A percentile compares a stretch with the other conserved stretches of the same genome.
phyloP scores from a whole-genome alignment of 192 early-diverging fungal species.

The Pecoramyces ruminantium region DNA sequence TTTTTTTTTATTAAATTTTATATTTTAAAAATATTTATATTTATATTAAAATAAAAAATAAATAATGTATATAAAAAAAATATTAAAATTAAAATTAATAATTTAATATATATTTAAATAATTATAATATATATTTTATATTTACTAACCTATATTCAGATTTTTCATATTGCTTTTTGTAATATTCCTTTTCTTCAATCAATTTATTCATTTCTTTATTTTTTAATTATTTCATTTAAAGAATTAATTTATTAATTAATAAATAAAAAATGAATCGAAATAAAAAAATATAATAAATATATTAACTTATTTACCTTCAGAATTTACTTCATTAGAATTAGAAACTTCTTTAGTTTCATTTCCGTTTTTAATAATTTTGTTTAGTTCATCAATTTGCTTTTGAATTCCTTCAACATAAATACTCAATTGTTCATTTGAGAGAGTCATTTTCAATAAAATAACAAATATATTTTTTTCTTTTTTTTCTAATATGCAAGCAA shows the following conservation, averaged over 20 bases:
- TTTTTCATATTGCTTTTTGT: not conserved
- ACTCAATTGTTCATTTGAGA: not conserved
- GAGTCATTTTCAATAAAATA: not conserved
- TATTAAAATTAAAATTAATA: too few relatives aligned
- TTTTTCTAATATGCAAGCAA: too few relatives aligned
- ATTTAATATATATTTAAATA: not conserved
- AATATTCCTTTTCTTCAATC: not conserved
- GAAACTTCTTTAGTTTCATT: not conserved
- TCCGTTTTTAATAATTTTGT: not conserved
- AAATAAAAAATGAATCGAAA: too few relatives aligned
- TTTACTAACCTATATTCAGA: not conserved
- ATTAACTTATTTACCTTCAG: not conserved
- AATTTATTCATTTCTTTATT: not conserved
- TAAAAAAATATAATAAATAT: not conserved
- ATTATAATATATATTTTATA: not conserved
- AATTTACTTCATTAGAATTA: not conserved
- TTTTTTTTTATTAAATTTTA: too few relatives aligned
- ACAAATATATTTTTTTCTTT: too few relatives aligned
- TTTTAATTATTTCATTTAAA: too few relatives aligned
- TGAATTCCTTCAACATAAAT: not conserved
- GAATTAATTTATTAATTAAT: too few relatives aligned
- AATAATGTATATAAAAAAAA: too few relatives aligned
- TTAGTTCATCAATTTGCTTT: not conserved
- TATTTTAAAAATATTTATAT: too few relatives aligned
- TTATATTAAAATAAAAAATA: too few relatives aligned